Conservation (phyloP, 768 basidiomycete species). For the Agaricus sinodeliciosus region DNA sequence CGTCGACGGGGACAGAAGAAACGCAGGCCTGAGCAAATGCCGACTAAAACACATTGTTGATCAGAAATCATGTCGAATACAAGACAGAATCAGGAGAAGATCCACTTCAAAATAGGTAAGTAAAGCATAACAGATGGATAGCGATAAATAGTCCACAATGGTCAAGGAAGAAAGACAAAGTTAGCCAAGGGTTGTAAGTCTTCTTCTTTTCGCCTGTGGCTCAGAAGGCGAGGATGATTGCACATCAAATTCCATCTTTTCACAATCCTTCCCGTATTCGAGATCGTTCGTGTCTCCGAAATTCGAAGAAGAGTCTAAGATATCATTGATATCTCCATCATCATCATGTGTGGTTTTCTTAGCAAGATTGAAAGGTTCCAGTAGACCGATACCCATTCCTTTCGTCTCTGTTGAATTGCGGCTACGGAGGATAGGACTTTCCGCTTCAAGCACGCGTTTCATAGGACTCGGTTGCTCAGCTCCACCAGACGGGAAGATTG, state of each 20-base stretch:
- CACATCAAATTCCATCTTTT: background rate
- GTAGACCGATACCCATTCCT: constrained; percentile 45
- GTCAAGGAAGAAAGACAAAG: constrained; percentile 2
- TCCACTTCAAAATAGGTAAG: constrained; percentile 10
- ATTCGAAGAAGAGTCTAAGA: constrained; percentile 21
- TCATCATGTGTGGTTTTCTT: constrained; percentile 22
- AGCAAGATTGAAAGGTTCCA: constrained; percentile 49
- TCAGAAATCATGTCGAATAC: background rate
- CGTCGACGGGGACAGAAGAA: background rate
- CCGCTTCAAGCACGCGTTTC: constrained; percentile 28
- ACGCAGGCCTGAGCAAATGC: constrained; percentile 16
- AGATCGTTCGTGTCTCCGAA: constrained; percentile 25
- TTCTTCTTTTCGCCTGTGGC: constrained; percentile 48
- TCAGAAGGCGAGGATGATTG: constrained; percentile 14
- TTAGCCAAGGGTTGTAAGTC: constrained; percentile 22
- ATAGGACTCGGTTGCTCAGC: constrained; percentile 19
- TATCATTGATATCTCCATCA: constrained; percentile 27
- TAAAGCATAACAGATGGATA: constrained; percentile 10
- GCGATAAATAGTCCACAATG: constrained; percentile 1
- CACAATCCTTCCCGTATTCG: constrained; percentile 2
- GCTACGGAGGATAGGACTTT: constrained; percentile 52
- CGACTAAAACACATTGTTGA: constrained; percentile 7
- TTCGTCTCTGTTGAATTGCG: constrained; percentile 26
- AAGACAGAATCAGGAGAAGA: constrained; percentile 11
- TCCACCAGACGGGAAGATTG: constrained; percentile 27